Percentiles rank a stretch among this genome's conserved stretches.
These are phyloP conservation scores for Cystobasidiaceae sp. DNA, from an alignment of 1,284 basidiomycete genomes.

Conservation along the genomic window DNA sequence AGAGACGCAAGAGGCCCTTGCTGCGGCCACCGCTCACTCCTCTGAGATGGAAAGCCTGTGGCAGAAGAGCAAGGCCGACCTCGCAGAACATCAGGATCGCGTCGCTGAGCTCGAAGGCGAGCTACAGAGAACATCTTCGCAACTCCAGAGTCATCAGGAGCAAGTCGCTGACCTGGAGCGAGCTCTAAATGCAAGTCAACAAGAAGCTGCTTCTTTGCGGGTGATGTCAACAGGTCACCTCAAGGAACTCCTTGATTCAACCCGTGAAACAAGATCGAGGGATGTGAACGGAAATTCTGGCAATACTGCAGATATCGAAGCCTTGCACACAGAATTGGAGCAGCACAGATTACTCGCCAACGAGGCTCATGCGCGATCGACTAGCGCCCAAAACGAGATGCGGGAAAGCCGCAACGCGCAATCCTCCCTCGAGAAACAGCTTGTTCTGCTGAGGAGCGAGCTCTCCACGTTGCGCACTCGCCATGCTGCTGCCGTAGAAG, in stretches of 20 bases:
- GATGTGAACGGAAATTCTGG: slow-evolving; percentile 4
- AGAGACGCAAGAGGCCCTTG: slow-evolving; percentile 72
- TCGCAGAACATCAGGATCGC: slow-evolving; percentile 49
- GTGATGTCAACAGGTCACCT: slow-evolving; percentile 75
- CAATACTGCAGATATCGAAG: slow-evolving; percentile 51
- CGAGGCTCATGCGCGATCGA: slow-evolving; percentile 65
- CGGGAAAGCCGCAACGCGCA: slow-evolving; percentile 61
- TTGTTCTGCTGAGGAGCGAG: slow-evolving; percentile 67
- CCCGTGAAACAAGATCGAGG: slow-evolving; percentile 58
- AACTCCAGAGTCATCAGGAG: slow-evolving; percentile 63
- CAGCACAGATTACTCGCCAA: slow-evolving; percentile 70
- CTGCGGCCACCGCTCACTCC: slow-evolving; percentile 68
- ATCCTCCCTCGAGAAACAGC: slow-evolving; percentile 64
- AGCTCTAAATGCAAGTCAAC: slow-evolving; percentile 29
- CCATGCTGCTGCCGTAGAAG: slow-evolving; percentile 64
- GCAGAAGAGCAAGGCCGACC: slow-evolving; percentile 61
- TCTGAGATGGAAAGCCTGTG: slow-evolving; percentile 75
- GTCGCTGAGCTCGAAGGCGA: slow-evolving; percentile 58
- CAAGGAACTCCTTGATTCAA: slow-evolving; percentile 75
- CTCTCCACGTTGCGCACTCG: slow-evolving; percentile 71
- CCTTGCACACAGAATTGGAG: slow-evolving; percentile 68
- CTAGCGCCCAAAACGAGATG: slow-evolving; percentile 65
- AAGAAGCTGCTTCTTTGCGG: slow-evolving; percentile 80
- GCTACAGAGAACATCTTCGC: slow-evolving; percentile 57
- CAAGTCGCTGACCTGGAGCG: slow-evolving; percentile 16